phyloP scores from a whole-genome alignment of 164 flowering plant species.

The Chloranthus sessilifolius region DNA sequence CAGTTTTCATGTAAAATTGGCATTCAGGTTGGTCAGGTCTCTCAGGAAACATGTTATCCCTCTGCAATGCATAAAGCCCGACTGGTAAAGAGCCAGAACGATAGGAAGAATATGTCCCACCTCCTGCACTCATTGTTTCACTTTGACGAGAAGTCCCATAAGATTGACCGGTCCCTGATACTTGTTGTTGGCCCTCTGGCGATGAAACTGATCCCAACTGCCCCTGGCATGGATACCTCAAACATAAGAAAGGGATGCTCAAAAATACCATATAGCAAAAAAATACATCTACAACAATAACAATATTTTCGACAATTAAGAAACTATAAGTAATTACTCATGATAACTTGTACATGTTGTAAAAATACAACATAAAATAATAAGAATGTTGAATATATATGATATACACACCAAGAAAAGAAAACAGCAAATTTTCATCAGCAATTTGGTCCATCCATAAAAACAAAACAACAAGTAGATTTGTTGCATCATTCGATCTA shows the following conservation, averaged over 20 bases:
- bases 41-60: slow-evolving; percentile 89
- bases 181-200: slow-evolving; percentile 59
- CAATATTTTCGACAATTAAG: no score
- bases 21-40: slow-evolving; percentile 98
- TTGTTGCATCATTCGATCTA: no score
- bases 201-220: slow-evolving; percentile 70
- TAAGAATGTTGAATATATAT: no score
- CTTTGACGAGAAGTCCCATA: slow-evolving; percentile 53
- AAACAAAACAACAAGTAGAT: no score
- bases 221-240: slow-evolving; percentile 40
- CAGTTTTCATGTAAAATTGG: slow-evolving; percentile 98
- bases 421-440: no score
- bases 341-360: no score
- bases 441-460: no score
- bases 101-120: slow-evolving; percentile 47
- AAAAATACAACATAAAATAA: no score
- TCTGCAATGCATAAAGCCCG: slow-evolving; percentile 70
- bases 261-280: no score
- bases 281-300: slow-evolving; percentile 4
- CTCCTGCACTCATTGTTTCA: slow-evolving; percentile 49
- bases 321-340: no score
- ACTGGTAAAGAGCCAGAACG: slow-evolving; percentile 57
- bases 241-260: no score
- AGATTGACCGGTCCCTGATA: slow-evolving; percentile 42
- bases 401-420: no score